These are phyloP conservation scores for Lactarius deliciosus DNA, from an alignment of 768 basidiomycete genomes.

Conservation along the genomic window DNA sequence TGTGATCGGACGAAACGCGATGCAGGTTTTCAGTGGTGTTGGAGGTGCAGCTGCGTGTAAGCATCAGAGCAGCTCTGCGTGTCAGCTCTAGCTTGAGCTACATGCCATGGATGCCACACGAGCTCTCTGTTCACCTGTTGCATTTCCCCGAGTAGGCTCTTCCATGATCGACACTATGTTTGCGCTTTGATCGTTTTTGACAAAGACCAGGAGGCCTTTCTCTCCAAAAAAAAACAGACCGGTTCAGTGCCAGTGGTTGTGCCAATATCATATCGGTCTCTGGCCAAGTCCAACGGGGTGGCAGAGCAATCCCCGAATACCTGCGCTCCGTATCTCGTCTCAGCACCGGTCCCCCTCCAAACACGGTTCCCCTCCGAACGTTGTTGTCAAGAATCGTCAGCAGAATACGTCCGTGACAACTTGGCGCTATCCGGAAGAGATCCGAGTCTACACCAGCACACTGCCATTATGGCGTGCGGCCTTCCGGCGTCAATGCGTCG, in stretches of 20 bases:
- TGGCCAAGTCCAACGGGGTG: not conserved
- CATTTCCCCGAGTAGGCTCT: too few relatives aligned
- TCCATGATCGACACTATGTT: not conserved
- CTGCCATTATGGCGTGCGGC: constrained; percentile 66
- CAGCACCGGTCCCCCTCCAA: not conserved
- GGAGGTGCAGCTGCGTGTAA: too few relatives aligned
- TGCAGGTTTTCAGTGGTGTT: too few relatives aligned
- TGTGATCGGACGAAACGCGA: too few relatives aligned
- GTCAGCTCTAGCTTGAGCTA: too few relatives aligned
- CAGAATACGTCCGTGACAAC: constrained; percentile 27
- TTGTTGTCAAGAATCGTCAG: not conserved
- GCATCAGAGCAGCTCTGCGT: too few relatives aligned
- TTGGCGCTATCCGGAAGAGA: constrained; percentile 43
- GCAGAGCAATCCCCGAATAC: not conserved
- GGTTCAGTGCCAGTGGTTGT: not conserved
- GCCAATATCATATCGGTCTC: constrained; percentile 4
- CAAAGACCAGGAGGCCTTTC: not conserved
- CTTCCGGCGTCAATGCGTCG: constrained; percentile 54
- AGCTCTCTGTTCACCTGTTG: too few relatives aligned
- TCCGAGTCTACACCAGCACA: constrained; percentile 64
- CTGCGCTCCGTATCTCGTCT: not conserved
- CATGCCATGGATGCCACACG: too few relatives aligned
- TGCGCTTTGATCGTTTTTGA: not conserved
- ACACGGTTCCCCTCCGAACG: not conserved
- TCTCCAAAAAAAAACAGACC: not conserved